Conservation (phyloP, 75 land plant species). For the Cupressus sempervirens region DNA sequence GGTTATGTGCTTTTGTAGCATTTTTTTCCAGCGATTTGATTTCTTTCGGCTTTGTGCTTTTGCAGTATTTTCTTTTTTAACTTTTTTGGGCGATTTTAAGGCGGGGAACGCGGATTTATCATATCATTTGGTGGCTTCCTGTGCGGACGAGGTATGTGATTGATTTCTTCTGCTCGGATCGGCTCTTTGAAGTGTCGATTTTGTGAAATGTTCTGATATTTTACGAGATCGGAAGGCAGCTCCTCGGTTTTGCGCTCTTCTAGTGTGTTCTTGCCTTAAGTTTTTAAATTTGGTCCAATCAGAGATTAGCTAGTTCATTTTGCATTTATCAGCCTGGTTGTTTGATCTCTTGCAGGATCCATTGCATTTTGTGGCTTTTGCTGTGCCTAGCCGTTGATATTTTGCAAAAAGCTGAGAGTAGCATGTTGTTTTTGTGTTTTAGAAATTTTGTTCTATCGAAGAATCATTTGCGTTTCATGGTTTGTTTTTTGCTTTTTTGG, state of each 20-base stretch:
- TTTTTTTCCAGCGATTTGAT: neutral
- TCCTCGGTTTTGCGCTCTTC: neutral
- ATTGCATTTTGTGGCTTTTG: neutral
- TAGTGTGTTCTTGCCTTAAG: neutral
- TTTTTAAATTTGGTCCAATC: neutral
- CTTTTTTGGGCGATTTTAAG: no score
- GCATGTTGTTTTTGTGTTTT: neutral
- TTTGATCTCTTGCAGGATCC: neutral
- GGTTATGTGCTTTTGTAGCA: neutral
- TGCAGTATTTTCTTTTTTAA: neutral
- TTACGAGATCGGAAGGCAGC: neutral
- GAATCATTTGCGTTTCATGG: no score
- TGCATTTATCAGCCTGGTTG: neutral
- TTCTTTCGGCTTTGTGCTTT: neutral
- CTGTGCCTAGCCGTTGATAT: neutral
- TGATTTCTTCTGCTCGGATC: neutral
- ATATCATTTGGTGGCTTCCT: neutral
- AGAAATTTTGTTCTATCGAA: no score
- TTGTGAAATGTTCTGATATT: neutral
- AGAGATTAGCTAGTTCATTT: neutral
- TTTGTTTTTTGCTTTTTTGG: no score
- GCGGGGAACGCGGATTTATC: neutral
- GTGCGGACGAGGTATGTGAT: neutral
- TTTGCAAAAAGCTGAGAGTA: neutral
- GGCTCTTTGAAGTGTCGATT: neutral